Base-by-base conservation (phyloP, 257 asterid genomes). In the Nyctanthes arbortristis region DNA sequence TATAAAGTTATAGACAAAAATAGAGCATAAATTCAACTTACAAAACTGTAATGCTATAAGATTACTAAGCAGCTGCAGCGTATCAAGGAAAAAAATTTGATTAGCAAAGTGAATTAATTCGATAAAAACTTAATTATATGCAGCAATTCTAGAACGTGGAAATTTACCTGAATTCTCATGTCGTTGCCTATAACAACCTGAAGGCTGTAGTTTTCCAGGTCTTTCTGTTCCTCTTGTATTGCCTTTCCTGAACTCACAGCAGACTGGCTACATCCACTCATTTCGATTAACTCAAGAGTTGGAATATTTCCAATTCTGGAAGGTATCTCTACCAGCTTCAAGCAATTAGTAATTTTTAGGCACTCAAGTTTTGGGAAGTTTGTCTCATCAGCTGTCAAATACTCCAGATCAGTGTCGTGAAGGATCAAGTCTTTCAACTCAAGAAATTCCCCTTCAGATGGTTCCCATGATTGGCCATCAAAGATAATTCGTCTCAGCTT, bases 161-260 rank as follows among this genome's bases (percentile, higher is more conserved):
- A n/a, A n/a, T n/a, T n/a, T n/a, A n/a, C n/a, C n/a, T n/a, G n/a
- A n/a, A n/a, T n/a, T n/a, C n/a, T n/a, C n/a, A n/a, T n/a, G n/a
- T n/a, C n/a, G n/a, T n/a, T n/a, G n/a, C n/a, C n/a, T n/a, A 39
- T 11, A 39, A 11, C 13, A 31, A 66, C 36, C 34, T 24, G 52
- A 31, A 66, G 62, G 61, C 7, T 18, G 18, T 66, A n/a, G 49
- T 66, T 66, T n/a, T 34, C 71, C 31, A 47, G 18, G 45, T 30
- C 34, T 18, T 7, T 45, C 11, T 66, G 71, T 49, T 66, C 62
- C 47, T 47, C 45, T 49, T 47, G 61, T 49, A 66, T 66, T 31
- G 18, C 18, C 32, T 14, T 18, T 0, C 40, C 62, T 4, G 71
- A 66, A n/a, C 20, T 33, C 62, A 29, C 60, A 4, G 20, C 47